Evolutionary conservation across 176 grass and related monocot genomes (phyloP).

Genomic region (Carex kokanica): DNA sequence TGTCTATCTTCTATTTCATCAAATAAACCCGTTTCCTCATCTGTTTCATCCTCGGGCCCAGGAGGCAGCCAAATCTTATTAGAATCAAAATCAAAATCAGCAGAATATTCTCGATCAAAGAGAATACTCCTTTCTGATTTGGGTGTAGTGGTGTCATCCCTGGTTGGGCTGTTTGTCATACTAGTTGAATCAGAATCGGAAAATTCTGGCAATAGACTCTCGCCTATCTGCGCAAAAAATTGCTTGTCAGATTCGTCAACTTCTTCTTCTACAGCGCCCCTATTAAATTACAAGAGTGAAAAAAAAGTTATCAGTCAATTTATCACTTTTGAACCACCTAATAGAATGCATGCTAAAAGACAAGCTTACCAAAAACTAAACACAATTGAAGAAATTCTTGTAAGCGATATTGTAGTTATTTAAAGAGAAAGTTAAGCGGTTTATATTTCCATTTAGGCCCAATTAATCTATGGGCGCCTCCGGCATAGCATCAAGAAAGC

Average conservation of each 20-base stretch:
- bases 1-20: conserved; percentile 48
- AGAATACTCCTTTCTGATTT: conserved; percentile 30
- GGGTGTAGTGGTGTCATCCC: conserved; percentile 34
- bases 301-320: background rate
- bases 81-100: conserved; percentile 23
- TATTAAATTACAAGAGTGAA: conserved; percentile 8
- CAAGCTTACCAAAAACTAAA: conserved; percentile 9
- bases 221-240: conserved; percentile 41
- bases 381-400: background rate
- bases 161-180: conserved; percentile 32
- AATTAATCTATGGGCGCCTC: background rate
- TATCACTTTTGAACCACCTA: background rate
- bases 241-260: conserved; percentile 42
- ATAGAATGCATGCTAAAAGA: background rate
- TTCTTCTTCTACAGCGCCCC: conserved; percentile 46
- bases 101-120: conserved; percentile 46
- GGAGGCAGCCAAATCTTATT: conserved; percentile 18
- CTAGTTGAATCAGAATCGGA: conserved; percentile 82
- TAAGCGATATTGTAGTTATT: background rate
- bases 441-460: background rate
- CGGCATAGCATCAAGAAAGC: background rate
- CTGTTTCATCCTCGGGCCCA: conserved; percentile 46
- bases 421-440: background rate
- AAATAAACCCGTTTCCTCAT: conserved; percentile 62
- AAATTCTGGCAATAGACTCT: conserved; percentile 50